Base-by-base conservation (phyloP, 345 rosid genomes). In the Microthlaspi erraticum region DNA sequence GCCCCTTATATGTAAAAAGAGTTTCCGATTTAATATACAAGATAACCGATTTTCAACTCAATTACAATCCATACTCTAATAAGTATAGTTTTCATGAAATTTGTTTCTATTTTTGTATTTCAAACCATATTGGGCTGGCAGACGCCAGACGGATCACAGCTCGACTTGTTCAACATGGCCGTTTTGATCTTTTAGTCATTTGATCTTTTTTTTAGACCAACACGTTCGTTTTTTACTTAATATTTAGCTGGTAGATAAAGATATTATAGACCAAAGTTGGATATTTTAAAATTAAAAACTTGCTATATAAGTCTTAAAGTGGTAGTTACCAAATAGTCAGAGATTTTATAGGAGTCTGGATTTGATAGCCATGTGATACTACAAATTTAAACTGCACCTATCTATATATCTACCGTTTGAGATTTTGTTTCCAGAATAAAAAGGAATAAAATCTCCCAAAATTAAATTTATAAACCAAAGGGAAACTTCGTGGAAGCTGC, bases 401-500 rank as follows among this genome's bases (percentile, higher is more conserved):
- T 63, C 62, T 63, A 7, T 63, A 7, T 8, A 16, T 32, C 8
- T 52, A 72, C 56, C 48, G 44, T 34, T 43, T 44, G 4, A 14
- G 1, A 14, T 8, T 3, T 34, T 63, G 32, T 46, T 38, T 6
- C 58, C 71, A 56, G 17, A 19, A 8, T 33, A 38, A 13, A 6
- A 45, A 38, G 1, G 11, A n/a, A 73, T 31, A 58, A 58, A 23
- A 57, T 65, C 37, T 13, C 34, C 0, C 56, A 37, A 57, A 65
- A n/a, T 0, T 6, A 48, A 39, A 48, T 16, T 45, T 19, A 18
- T 17, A 41, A 42, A 32, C 12, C 46, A 32, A 7, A 48, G 8
- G 32, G 78, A 74, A 74, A 74, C 43, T 74, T 74, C 78, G 48
- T 8, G 55, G 78, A 74, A 74, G 48, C 0, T 74, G 72, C 77